Evolutionary conservation across 208 protist genomes (phyloP).

Genomic region (Acanthamoeba culbertsoni): DNA sequence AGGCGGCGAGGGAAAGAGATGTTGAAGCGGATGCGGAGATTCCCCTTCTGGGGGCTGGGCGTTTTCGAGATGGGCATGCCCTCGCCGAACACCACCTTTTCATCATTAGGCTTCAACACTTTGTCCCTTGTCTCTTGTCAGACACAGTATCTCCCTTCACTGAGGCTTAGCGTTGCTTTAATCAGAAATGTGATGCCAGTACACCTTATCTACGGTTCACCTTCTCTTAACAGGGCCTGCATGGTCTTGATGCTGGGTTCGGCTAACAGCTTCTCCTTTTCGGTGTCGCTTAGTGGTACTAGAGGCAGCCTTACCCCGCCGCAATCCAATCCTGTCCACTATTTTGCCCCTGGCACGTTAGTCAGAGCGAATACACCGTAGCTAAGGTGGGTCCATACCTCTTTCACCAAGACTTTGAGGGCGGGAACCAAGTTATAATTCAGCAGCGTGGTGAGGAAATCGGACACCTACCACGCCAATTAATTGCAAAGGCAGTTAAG

Average conservation of each 20-base stretch:
- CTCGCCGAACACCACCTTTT: conserved; percentile 53
- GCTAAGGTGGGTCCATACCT: not conserved
- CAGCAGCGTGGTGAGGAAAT: not conserved
- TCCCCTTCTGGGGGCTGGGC: conserved; percentile 61
- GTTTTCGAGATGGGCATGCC: conserved; percentile 78
- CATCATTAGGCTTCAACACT: conserved; percentile 63
- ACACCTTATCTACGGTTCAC: no score
- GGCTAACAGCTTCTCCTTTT: not conserved
- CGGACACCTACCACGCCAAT: not conserved
- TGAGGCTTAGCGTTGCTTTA: no score
- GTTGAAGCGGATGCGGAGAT: conserved; percentile 76
- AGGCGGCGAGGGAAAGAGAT: conserved; percentile 63
- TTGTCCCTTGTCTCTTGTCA: no score
- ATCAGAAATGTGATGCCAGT: no score
- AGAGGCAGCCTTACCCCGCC: not conserved
- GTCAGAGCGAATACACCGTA: not conserved
- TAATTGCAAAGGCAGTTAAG: not conserved
- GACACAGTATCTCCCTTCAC: no score
- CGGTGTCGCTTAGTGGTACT: not conserved
- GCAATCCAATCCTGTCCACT: not conserved
- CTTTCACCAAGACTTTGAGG: not conserved
- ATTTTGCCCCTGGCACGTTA: not conserved
- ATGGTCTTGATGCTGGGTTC: conserved; percentile 2
- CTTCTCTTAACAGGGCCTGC: no score
- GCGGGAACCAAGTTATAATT: not conserved